Conservation (phyloP, 192 early-diverging fungal species). For the Backusella liffmaniae region DNA sequence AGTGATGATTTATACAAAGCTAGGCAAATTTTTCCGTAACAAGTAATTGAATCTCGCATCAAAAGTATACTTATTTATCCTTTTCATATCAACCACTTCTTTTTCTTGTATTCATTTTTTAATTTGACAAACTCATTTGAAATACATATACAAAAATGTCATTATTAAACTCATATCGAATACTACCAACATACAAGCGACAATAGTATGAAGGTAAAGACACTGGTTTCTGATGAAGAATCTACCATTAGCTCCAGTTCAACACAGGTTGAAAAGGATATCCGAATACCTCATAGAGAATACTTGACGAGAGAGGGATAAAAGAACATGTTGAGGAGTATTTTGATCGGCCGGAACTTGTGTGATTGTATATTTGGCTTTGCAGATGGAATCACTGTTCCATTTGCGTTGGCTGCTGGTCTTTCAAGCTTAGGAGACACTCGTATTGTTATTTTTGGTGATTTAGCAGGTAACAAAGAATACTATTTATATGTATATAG, state of each 20-base stretch:
- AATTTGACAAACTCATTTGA: neutral
- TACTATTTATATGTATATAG: neutral
- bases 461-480: slow-evolving; percentile 44
- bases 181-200: neutral
- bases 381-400: slow-evolving; percentile 48
- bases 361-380: slow-evolving; percentile 45
- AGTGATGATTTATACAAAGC: neutral
- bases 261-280: neutral
- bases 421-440: slow-evolving; percentile 50
- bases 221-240: slow-evolving; percentile 3
- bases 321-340: slow-evolving; percentile 36
- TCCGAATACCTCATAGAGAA: slow-evolving; percentile 18
- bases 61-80: neutral
- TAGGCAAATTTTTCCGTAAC: neutral
- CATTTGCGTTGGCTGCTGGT: slow-evolving; percentile 67
- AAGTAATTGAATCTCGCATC: neutral
- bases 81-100: neutral
- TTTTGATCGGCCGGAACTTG: slow-evolving; percentile 39
- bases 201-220: neutral
- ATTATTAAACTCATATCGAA: neutral
- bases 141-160: neutral
- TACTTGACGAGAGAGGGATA: neutral
- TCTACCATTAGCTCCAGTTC: neutral
- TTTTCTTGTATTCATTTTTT: neutral
- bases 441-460: slow-evolving; percentile 54